Percentiles rank a stretch among this genome's conserved stretches.
Evolutionary conservation across 768 basidiomycete species (phyloP).

Genomic region (Boletus vermiculosoides): DNA sequence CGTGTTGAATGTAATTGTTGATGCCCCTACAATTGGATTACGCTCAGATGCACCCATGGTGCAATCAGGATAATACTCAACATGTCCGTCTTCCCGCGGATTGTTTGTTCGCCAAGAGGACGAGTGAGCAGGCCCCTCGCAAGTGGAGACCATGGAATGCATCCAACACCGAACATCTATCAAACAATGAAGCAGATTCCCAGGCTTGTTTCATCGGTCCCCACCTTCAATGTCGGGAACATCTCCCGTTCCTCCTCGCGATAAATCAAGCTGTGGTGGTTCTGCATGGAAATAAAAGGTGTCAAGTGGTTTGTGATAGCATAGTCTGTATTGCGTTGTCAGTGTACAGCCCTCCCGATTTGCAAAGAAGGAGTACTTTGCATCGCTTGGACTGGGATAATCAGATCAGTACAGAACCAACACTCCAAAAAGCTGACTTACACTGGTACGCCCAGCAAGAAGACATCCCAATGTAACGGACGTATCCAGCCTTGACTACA

Average conservation of each 20-base stretch:
- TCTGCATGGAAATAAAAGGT: conserved; percentile 65
- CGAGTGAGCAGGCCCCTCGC: conserved; percentile 4
- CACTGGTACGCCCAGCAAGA: conserved; percentile 5
- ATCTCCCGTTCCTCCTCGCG: conserved; percentile 2
- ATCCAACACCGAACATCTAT: conserved; percentile 23
- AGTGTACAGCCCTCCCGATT: background rate
- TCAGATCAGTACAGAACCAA: background rate
- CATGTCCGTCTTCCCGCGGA: conserved; percentile 2
- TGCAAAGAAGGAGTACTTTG: background rate
- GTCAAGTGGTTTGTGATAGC: conserved; percentile 44
- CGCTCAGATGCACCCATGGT: background rate
- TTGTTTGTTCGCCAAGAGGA: conserved; percentile 2
- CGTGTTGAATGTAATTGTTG: conserved; percentile 9
- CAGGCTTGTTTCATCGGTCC: conserved; percentile 7
- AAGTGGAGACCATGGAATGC: conserved; percentile 6
- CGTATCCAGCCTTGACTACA: conserved; percentile 1
- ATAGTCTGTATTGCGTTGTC: conserved; percentile 29
- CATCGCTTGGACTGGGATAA: background rate
- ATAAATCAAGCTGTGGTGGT: conserved; percentile 21
- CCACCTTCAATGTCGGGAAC: background rate
- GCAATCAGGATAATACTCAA: background rate
- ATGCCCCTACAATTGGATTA: background rate
- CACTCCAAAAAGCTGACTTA: background rate
- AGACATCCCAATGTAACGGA: conserved; percentile 3
- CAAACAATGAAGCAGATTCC: conserved; percentile 50